Evolutionary conservation across 352 stramenopile genomes (phyloP), one percentile per base, ranked within the genome.

Genomic region (Phytophthora pluvialis): DNA sequence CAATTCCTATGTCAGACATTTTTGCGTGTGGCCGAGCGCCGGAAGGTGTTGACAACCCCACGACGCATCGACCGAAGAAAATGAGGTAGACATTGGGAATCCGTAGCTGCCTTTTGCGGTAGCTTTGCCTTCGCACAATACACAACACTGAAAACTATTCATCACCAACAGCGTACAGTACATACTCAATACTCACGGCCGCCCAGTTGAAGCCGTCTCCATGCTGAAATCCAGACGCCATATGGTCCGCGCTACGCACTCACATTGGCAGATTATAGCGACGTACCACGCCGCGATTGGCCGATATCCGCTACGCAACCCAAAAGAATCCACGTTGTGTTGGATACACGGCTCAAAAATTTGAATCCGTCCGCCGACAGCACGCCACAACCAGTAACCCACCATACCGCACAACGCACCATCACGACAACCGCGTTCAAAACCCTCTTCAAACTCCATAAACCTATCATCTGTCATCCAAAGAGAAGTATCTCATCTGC

Each of bases 221-320:
- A 60, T 65, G 60, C 55, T 61, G 42, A 59, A 70, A 64, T 59
- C 61, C 53, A 59, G 53, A 59, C 15, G 15, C 28, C 57, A 73
- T 64, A 46, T 72, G 64, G 35, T 36, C 49, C 12, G 25, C 13
- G n/a, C 21, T 8, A 5, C 16, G 33, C 13, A 4, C 28, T 42
- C 29, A n/a, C 28, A 57, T 56, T 63, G 60, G 52, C 7, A 11
- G 32, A 46, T 39, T 32, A 39, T 38, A 3, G 3, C 5, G 12
- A 16, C 11, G 15, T 36, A 46, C 13, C 15, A n/a, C 5, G 9
- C 7, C 8, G 1, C 8, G 26, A 60, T 48, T 59, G 50, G 50
- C 18, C 28, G 13, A 59, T 40, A 59, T 31, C 10, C 21, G 4
- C 2, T 28, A 25, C 25, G 1, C 25, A 55, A 38, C 55, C 33